Evolutionary conservation across 495 filamentous ascomycete species (phyloP), one percentile per base, ranked within the genome.

Genomic region (Penicillium arizonense): DNA sequence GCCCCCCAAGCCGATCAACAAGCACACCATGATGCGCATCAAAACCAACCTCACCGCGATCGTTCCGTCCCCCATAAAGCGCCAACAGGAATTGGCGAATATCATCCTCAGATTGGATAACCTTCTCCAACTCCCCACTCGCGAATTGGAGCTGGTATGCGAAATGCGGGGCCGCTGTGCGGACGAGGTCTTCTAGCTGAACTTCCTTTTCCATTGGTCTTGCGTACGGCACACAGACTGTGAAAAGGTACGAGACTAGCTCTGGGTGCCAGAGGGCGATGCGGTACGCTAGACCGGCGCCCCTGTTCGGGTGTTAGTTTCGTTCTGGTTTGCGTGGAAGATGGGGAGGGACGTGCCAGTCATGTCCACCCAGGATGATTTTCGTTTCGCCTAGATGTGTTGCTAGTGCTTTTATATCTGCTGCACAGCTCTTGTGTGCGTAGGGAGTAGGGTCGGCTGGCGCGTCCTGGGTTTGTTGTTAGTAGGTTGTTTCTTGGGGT

Each of bases 61-160:
- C 69, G 7, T 80, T 81, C 13, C 64, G 59, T 0, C 82, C 89
- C 4, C 87, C 88, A 65, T 85, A 93, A 50, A 94, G 57, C 30
- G 77, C 79, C 39, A 77, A 81, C 48, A 97, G 58, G 50, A 95
- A 88, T 55, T 80, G 77, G 47, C 79, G 76, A 20, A 93, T 80
- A 35, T 82, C 75, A 4, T 79, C 78, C 49, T 77, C 77, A 7
- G 78, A 75, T 5, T 68, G 67, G 20, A 92, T 61, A 5, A 69
- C 63, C 24, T 70, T 70, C 61, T 93, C 88, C 16, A 93, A 73
- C 10, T 86, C 82, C 0, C 80, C 79, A 23, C 83, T 79, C 0
- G 73, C 77, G 30, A 97, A 80, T 33, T 91, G 89, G 34, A 95
- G 58, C 73, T 97, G 93, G 66, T 97, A 97, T 16, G 59, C 75